phyloP scores from a whole-genome alignment of 2,329 filamentous ascomycete species.

The Leptographium radiaticola region DNA sequence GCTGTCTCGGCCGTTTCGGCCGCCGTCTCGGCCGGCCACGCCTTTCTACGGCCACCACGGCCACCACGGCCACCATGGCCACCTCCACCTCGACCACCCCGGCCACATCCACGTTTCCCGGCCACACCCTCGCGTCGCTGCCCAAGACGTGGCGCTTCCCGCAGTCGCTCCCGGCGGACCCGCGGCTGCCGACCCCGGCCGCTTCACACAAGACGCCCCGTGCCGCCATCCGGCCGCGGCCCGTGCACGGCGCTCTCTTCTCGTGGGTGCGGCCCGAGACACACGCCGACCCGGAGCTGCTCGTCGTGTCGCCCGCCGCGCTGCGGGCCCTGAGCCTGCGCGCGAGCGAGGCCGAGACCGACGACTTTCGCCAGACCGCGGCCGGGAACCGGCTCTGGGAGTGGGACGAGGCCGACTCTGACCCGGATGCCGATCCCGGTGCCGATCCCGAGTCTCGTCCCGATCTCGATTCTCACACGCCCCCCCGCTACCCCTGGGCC shows the following conservation, averaged over 20 bases:
- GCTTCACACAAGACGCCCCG: conserved; percentile 72
- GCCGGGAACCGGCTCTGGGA: conserved; percentile 75
- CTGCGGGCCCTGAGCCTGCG: conserved; percentile 70
- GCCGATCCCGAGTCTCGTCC: too few relatives aligned
- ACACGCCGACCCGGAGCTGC: conserved; percentile 59
- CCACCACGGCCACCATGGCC: not conserved
- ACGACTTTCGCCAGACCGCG: conserved; percentile 65
- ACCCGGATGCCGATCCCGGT: too few relatives aligned
- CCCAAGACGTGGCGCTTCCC: conserved; percentile 55
- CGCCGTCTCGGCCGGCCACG: not conserved
- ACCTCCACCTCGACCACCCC: not conserved
- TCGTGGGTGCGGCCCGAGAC: conserved; percentile 80
- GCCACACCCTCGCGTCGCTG: conserved; percentile 36
- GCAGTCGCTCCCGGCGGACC: conserved; percentile 60
- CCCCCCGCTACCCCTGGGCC: conserved; percentile 81
- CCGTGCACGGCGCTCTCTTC: conserved; percentile 75
- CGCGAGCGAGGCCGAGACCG: conserved; percentile 51
- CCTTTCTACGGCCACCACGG: not conserved
- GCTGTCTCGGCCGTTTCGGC: not conserved
- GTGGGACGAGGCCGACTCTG: conserved; percentile 24
- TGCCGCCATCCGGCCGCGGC: conserved; percentile 61
- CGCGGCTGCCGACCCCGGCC: conserved; percentile 65
- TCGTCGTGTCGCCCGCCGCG: conserved; percentile 68
- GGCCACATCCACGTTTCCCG: conserved; percentile 24
- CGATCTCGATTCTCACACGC: conserved; percentile 7